These are phyloP conservation scores for Gossypium davidsonii DNA, from an alignment of 441 rosid species.

Conservation along the genomic window DNA sequence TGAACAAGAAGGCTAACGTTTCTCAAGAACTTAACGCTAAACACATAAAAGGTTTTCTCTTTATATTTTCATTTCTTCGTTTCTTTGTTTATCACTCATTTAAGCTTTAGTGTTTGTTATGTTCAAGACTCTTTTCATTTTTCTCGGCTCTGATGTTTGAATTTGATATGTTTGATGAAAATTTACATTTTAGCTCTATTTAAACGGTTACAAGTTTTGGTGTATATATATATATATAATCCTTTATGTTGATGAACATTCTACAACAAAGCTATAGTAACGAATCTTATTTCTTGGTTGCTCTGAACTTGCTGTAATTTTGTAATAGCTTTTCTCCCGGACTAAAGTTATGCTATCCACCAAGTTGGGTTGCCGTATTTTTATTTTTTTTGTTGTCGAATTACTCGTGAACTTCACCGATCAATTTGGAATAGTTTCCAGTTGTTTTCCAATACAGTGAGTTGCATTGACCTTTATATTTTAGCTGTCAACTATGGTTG, in stretches of 20 bases:
- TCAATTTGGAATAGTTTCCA: neutral
- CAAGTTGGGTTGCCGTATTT: neutral
- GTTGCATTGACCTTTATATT: neutral
- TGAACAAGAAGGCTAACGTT: constrained; percentile 62
- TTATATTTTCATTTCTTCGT: neutral
- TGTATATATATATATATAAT: neutral
- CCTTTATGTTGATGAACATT: neutral
- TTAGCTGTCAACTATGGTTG: constrained; percentile 21
- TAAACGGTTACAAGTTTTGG: neutral
- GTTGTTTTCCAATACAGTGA: neutral
- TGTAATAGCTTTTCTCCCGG: neutral
- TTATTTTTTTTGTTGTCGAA: neutral
- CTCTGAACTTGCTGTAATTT: neutral
- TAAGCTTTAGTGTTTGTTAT: neutral
- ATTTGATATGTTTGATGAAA: neutral
- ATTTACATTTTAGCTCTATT: neutral
- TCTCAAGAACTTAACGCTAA: constrained; percentile 55
- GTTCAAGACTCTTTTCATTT: neutral
- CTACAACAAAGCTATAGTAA: neutral
- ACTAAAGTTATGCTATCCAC: neutral
- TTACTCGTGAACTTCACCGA: neutral
- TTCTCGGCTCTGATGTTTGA: neutral
- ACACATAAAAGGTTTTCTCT: constrained; percentile 46
- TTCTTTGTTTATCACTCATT: neutral
- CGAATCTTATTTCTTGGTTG: neutral